A percentile compares a stretch with the other conserved stretches of the same genome.
These are phyloP conservation scores for Cyberlindnera galapagoensis DNA, from an alignment of 805 yeast species.

Conservation along the genomic window DNA sequence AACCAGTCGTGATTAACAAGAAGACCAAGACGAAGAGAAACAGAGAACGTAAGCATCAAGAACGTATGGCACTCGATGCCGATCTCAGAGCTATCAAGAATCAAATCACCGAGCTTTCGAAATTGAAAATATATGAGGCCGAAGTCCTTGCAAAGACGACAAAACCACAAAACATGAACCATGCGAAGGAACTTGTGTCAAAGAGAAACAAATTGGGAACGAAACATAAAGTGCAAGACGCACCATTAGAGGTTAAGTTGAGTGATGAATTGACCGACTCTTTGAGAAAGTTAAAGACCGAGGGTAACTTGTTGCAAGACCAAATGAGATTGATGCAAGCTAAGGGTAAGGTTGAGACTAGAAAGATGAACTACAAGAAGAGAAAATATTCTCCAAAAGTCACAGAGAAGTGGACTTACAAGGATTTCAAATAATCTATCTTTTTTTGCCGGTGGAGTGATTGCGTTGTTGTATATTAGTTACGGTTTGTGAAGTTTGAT, in stretches of 20 bases:
- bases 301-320: slow-evolving; percentile 81
- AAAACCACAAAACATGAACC: slow-evolving; percentile 16
- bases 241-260: slow-evolving; percentile 66
- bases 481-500: too few species aligned
- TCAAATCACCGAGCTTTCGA: slow-evolving; percentile 53
- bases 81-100: slow-evolving; percentile 54
- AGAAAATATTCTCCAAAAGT: slow-evolving; percentile 66
- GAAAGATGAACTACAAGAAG: slow-evolving; percentile 58
- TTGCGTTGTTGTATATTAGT: too few species aligned
- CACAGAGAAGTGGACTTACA: slow-evolving; percentile 90
- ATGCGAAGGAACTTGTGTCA: slow-evolving; percentile 12
- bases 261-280: slow-evolving; percentile 86
- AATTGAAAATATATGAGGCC: slow-evolving; percentile 32
- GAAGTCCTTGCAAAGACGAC: slow-evolving; percentile 22
- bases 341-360: slow-evolving; percentile 79
- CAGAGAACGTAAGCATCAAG: slow-evolving; percentile 55
- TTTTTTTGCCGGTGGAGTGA: too few species aligned
- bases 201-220: slow-evolving; percentile 37
- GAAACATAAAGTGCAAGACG: slow-evolving; percentile 39
- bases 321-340: slow-evolving; percentile 77
- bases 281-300: slow-evolving; percentile 78
- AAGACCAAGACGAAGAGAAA: slow-evolving; percentile 79
- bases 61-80: slow-evolving; percentile 46
- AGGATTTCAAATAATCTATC: slow-evolving; percentile 69
- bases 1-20: slow-evolving; percentile 58